A percentile compares a stretch with the other conserved stretches of the same genome.
These are phyloP conservation scores for Shiraia sp. DNA, from an alignment of 2,329 filamentous ascomycete species.

Conservation along the genomic window DNA sequence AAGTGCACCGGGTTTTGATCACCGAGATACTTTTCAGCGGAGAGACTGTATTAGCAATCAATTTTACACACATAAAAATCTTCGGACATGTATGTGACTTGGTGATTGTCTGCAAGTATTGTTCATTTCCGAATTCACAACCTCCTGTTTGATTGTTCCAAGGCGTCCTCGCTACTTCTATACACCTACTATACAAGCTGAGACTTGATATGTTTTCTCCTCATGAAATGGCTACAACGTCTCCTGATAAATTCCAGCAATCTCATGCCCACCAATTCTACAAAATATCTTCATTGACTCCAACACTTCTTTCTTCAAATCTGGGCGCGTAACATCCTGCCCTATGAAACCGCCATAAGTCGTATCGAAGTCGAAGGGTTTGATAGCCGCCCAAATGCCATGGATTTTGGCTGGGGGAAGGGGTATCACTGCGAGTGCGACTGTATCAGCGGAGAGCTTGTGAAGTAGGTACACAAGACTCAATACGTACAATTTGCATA, in stretches of 20 bases:
- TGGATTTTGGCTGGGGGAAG: slow-evolving; percentile 65
- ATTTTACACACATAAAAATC: slow-evolving; percentile 3
- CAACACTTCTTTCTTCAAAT: slow-evolving; percentile 67
- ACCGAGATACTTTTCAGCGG: slow-evolving; percentile 3
- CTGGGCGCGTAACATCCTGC: slow-evolving; percentile 60
- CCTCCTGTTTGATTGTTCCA: too few relatives aligned
- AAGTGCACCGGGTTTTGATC: slow-evolving; percentile 1
- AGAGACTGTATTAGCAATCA: slow-evolving; percentile 13
- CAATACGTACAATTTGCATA: slow-evolving; percentile 30
- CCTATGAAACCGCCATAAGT: slow-evolving; percentile 71
- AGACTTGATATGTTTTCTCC: too few relatives aligned
- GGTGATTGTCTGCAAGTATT: too few relatives aligned
- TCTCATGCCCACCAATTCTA: slow-evolving; percentile 53
- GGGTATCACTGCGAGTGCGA: slow-evolving; percentile 59
- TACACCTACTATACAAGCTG: too few relatives aligned
- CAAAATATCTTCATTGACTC: slow-evolving; percentile 79
- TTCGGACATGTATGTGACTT: not conserved
- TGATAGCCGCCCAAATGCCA: slow-evolving; percentile 71
- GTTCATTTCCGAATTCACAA: too few relatives aligned
- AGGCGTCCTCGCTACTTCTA: too few relatives aligned
- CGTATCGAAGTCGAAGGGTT: slow-evolving; percentile 63
- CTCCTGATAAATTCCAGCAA: slow-evolving; percentile 46
- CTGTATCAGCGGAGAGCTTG: slow-evolving; percentile 60
- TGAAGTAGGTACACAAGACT: not conserved
- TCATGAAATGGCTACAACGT: slow-evolving; percentile 12